phyloP scores from a whole-genome alignment of 2,329 filamentous ascomycete species.

The Colletotrichum limetticola region DNA sequence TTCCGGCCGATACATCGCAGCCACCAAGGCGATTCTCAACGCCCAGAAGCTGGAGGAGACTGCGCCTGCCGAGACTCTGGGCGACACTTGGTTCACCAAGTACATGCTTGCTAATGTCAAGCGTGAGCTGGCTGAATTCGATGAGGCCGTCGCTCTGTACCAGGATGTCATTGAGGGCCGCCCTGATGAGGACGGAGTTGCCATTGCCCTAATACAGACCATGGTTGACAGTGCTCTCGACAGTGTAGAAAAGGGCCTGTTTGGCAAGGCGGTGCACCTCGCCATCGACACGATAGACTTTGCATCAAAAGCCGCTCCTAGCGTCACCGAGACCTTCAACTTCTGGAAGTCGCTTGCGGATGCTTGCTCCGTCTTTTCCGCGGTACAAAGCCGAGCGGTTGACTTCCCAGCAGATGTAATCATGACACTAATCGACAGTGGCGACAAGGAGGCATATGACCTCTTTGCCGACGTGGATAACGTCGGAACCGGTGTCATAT shows the following conservation, averaged over 20 bases:
- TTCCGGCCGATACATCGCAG: slow-evolving; percentile 93
- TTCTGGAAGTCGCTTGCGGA: slow-evolving; percentile 95
- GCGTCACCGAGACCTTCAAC: slow-evolving; percentile 82
- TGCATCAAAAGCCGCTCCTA: slow-evolving; percentile 69
- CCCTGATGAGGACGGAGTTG: slow-evolving; percentile 84
- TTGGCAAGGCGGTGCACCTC: slow-evolving; percentile 81
- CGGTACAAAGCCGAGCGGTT: slow-evolving; percentile 73
- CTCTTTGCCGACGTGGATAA: slow-evolving; percentile 77
- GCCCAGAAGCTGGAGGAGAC: slow-evolving; percentile 79
- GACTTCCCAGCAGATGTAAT: slow-evolving; percentile 72
- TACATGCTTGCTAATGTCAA: slow-evolving; percentile 98
- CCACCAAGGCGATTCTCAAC: slow-evolving; percentile 88
- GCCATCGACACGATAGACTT: slow-evolving; percentile 76
- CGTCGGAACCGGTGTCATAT: slow-evolving; percentile 57
- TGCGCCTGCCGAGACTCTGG: slow-evolving; percentile 52
- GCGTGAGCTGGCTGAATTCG: slow-evolving; percentile 89
- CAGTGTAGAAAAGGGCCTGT: slow-evolving; percentile 83
- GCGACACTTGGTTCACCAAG: slow-evolving; percentile 92
- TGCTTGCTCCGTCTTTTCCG: slow-evolving; percentile 85
- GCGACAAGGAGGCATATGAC: slow-evolving; percentile 66
- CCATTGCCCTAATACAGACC: slow-evolving; percentile 88
- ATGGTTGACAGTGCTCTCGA: slow-evolving; percentile 84
- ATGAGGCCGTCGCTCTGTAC: slow-evolving; percentile 84
- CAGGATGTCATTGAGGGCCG: slow-evolving; percentile 75
- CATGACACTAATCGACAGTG: slow-evolving; percentile 65